phyloP scores from a whole-genome alignment of 1,139 yeast genomes.

The Meyerozyma elateridarum region DNA sequence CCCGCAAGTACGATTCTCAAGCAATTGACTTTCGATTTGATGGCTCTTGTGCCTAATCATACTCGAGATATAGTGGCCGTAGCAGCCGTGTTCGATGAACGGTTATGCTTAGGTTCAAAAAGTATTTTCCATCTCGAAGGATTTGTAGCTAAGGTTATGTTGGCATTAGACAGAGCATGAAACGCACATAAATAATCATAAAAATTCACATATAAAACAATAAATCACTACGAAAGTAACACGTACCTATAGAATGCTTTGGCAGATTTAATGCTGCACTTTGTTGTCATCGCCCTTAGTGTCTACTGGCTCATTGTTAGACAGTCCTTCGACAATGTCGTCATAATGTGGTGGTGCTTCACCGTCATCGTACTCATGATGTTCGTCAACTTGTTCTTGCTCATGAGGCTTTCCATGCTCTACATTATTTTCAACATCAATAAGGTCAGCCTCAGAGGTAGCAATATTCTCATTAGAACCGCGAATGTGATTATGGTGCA shows the following conservation, averaged over 20 bases:
- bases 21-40: slow-evolving; percentile 55
- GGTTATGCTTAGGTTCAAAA: slow-evolving; percentile 80
- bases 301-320: slow-evolving; percentile 12
- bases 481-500: slow-evolving; percentile 4
- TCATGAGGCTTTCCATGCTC: background rate
- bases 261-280: slow-evolving; percentile 22
- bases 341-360: slow-evolving; percentile 26
- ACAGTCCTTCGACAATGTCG: slow-evolving; percentile 17
- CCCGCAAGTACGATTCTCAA: slow-evolving; percentile 80
- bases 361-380: slow-evolving; percentile 8
- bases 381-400: background rate
- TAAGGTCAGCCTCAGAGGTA: background rate
- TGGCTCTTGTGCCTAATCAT: slow-evolving; percentile 34
- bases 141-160: slow-evolving; percentile 84
- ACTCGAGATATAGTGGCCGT: slow-evolving; percentile 56
- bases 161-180: slow-evolving; percentile 22
- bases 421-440: no score
- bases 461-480: background rate
- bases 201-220: background rate
- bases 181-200: slow-evolving; percentile 3
- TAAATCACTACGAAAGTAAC: slow-evolving; percentile 2
- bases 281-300: slow-evolving; percentile 23
- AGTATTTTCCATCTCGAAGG: slow-evolving; percentile 95
- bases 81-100: slow-evolving; percentile 79
- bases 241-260: background rate